Evolutionary conservation across 2,329 filamentous ascomycete genomes (phyloP), one percentile per base, ranked within the genome.

Genomic region (Geosmithia flava): DNA sequence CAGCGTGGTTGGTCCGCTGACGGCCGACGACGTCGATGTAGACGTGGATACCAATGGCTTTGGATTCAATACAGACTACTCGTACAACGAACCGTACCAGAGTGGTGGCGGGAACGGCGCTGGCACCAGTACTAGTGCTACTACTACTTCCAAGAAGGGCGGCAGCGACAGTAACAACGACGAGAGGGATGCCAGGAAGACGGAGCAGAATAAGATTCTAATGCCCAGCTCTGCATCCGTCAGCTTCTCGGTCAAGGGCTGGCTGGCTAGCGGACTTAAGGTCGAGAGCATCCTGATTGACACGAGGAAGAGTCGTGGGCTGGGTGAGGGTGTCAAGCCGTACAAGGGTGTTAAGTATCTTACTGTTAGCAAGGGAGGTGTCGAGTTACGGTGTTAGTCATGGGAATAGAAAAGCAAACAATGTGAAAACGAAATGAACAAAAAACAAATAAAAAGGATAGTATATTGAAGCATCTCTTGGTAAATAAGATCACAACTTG

Each of bases 291-390:
- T 89, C 58, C 59, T 80, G 59, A 63, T 88, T 56, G 74, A 89
- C 61, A 71, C 79, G n/a, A 83, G 86, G 62, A 89, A 83, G 68
- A 95, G 87, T 64, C 78, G 83, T 49, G 93, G 93, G 0, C 59
- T 98, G 44, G 88, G 88, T 0, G 88, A 95, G 54, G 81, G 85
- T 2, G 81, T 97, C 40, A 94, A 89, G 67, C 93, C 93, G 20
- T 97, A 95, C 67, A 98, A 97, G 68, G 93, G 93, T 1, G 93
- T 98, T 54, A 98, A 98, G 68, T 98, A 98, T 65, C 63, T 98
- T 56, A 96, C 90, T 16, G 71, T 83, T 45, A 83, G 80, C 58
- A 79, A 78, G 53, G 74, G 75, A 15, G 80, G 80, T 20, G 70
- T 83, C 42, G 80, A 84, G 63, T 72, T 81, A 55, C 68, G 80